Evolutionary conservation across 2,329 filamentous ascomycete species (phyloP).

Genomic region (Alternaria infectoria): DNA sequence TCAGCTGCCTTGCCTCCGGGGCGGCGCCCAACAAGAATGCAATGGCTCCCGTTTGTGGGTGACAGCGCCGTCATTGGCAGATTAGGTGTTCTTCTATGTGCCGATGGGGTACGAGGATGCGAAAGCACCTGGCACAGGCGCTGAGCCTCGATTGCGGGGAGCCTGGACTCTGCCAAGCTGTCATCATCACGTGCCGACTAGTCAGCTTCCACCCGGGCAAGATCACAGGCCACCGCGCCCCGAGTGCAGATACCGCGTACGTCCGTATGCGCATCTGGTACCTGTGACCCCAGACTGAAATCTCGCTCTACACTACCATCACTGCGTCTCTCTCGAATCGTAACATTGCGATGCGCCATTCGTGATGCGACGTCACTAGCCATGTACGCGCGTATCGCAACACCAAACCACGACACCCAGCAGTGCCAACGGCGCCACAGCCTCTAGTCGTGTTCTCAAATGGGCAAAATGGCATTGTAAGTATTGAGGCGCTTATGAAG

Average conservation of each 20-base stretch:
- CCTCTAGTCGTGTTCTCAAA: background rate
- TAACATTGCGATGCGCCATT: background rate
- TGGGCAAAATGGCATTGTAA: rapidly evolving
- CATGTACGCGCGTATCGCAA: background rate
- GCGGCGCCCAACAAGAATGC: background rate
- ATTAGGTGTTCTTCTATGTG: background rate
- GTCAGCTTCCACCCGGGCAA: background rate
- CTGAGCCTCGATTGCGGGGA: background rate
- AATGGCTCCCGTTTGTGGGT: background rate
- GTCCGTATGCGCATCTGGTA: background rate
- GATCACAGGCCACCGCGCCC: background rate
- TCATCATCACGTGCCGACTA: background rate
- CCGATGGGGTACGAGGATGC: background rate
- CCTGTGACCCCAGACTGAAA: rapidly evolving
- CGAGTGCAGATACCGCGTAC: background rate
- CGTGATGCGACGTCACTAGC: background rate
- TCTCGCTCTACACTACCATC: background rate
- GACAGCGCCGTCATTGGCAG: background rate
- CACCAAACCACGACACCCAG: background rate
- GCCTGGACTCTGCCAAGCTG: background rate
- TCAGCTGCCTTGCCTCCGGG: background rate
- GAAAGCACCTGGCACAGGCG: too few relatives aligned
- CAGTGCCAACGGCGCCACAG: background rate
- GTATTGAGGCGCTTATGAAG: background rate
- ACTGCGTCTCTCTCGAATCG: background rate